These are phyloP conservation scores for Cyphellophora attinorum DNA, from an alignment of 2,329 filamentous ascomycete genomes.

Conservation along the genomic window DNA sequence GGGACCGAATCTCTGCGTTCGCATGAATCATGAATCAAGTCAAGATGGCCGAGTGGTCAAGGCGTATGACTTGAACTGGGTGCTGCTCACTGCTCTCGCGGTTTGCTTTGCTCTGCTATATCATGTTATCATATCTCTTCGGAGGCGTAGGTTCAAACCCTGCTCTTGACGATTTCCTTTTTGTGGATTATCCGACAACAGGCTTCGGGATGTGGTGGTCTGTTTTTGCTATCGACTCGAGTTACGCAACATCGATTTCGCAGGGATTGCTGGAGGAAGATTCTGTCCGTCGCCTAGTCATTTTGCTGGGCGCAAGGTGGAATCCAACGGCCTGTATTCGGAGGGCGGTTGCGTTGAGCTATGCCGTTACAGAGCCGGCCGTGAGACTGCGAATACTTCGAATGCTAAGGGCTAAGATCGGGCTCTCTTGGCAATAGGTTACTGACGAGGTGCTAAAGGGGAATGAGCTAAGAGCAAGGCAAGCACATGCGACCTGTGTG, in stretches of 20 bases:
- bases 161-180: slow-evolving; percentile 9
- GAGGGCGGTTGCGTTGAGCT: too few relatives aligned
- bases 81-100: background rate
- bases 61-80: slow-evolving; percentile 12
- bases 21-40: background rate
- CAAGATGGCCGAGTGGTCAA: slow-evolving; percentile 5
- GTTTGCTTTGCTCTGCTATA: background rate
- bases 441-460: too few relatives aligned
- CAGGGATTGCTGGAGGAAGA: background rate
- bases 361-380: too few relatives aligned
- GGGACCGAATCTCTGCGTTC: too few relatives aligned
- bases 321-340: too few relatives aligned
- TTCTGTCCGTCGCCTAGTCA: background rate
- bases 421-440: too few relatives aligned
- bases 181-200: background rate
- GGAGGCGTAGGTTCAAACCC: slow-evolving; percentile 18
- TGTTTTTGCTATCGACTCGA: background rate
- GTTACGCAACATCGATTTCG: background rate
- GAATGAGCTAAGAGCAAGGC: too few relatives aligned
- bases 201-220: background rate
- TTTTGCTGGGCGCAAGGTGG: slow-evolving; percentile 1
- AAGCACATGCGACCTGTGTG: too few relatives aligned
- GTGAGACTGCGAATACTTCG: too few relatives aligned
- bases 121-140: slow-evolving; percentile 14
- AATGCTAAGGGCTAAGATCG: too few relatives aligned